These are phyloP conservation scores for Hydrangea macrophylla DNA, from an alignment of 148 eudicot species.

Conservation along the genomic window DNA sequence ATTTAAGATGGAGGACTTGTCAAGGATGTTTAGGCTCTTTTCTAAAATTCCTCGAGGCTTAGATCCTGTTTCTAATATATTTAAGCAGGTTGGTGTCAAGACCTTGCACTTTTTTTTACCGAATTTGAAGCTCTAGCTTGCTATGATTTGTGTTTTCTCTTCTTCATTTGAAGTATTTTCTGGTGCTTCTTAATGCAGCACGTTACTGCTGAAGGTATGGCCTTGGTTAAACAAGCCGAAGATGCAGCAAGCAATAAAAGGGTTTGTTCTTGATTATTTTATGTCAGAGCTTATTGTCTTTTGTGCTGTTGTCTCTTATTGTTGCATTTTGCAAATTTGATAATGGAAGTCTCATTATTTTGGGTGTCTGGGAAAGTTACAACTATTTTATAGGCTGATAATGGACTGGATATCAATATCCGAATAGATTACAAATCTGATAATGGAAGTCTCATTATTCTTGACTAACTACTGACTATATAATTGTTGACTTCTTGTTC, in stretches of 20 bases:
- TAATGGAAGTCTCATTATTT: not conserved
- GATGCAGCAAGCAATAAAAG: constrained; percentile 74
- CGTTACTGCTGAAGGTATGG: constrained; percentile 64
- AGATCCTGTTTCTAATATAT: too few relatives aligned
- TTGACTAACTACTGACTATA: not conserved
- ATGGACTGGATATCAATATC: too few relatives aligned
- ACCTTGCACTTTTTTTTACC: too few relatives aligned
- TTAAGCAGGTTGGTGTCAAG: constrained; percentile 85
- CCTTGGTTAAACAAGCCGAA: constrained; percentile 77
- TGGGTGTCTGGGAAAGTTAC: constrained; percentile 56
- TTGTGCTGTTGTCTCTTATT: too few relatives aligned
- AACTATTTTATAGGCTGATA: constrained; percentile 59
- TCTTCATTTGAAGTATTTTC: too few relatives aligned
- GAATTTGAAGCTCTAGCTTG: too few relatives aligned
- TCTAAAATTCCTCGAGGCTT: constrained; percentile 56
- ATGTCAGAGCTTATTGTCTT: too few relatives aligned
- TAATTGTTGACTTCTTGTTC: not conserved
- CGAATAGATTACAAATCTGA: too few relatives aligned
- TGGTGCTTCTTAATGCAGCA: constrained; percentile 30
- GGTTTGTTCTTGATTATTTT: constrained; percentile 28
- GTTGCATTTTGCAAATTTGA: constrained; percentile 2
- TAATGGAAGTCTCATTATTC: constrained; percentile 2
- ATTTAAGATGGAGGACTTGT: constrained; percentile 67
- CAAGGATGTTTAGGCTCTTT: constrained; percentile 78
- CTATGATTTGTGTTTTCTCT: too few relatives aligned